Evolutionary conservation across 2,329 filamentous ascomycete genomes (phyloP), one percentile per base, ranked within the genome.

Genomic region (Periconia macrospinosa): DNA sequence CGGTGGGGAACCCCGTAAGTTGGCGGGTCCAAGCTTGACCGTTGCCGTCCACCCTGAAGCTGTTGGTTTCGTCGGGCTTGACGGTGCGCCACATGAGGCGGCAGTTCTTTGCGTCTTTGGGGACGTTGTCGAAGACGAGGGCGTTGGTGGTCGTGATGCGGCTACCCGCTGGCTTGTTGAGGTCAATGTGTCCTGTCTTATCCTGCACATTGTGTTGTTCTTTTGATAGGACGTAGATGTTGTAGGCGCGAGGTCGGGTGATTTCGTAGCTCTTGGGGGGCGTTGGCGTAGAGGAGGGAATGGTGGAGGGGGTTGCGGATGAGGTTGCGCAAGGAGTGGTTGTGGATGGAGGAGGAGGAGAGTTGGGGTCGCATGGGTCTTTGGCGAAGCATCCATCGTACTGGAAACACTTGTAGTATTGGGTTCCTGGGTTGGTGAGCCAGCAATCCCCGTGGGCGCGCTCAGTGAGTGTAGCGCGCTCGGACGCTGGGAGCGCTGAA

Each of bases 121-220:
- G 53, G 19, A 56, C 43, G 43, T 53, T 50, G 20, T 53, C 46
- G 50, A 56, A 56, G 41, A 53, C 33, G 18, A 56, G 33, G 27
- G 49, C 49, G 41, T 46, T 53, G 27, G 49, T 53, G 1, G 49
- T 56, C 1, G 30, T 41, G 37, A 33, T 52, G 1, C 30, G 9
- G 20, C 42, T 44, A 13, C 20, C 46, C 3, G 10, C 50, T 8
- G 45, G 19, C 27, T 56, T 56, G 17, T 46, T 35, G n/a, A 56
- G 50, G 35, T 56, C 53, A 17, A 56, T 45, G 41, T 56, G 53
- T 2, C 20, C 17, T 11, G 43, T 56, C 49, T 56, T 56, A 49
- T 2, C 20, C 17, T 11, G 43, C 53, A 45, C 53, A 30, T 41
- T 41, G 42, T 17, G 19, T 30, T 14, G 49, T 41, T n/a, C n/a